These are phyloP conservation scores for Dillenia suffruticosa DNA, from an alignment of 164 flowering plant genomes.

Conservation along the genomic window DNA sequence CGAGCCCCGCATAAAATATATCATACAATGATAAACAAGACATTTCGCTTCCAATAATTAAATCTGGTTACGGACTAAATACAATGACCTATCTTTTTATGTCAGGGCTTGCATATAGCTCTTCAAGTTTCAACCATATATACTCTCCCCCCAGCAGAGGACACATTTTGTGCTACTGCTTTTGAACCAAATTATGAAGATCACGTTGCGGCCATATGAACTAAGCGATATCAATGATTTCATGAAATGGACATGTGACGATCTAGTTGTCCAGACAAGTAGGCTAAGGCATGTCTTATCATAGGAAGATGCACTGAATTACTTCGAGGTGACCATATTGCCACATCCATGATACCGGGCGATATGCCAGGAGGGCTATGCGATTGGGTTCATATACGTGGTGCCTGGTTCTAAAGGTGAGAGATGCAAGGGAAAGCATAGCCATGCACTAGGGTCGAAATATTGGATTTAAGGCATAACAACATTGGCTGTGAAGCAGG, in stretches of 20 bases:
- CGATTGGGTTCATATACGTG: slow-evolving; percentile 31
- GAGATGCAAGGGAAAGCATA: slow-evolving; percentile 22
- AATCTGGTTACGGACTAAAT: no score
- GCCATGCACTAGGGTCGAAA: slow-evolving; percentile 23
- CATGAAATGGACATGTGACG: slow-evolving; percentile 35
- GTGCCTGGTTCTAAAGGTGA: slow-evolving; percentile 18
- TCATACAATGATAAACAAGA: no score
- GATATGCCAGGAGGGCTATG: slow-evolving; percentile 31
- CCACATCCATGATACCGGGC: slow-evolving; percentile 40
- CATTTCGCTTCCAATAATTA: no score
- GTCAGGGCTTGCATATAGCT: no score
- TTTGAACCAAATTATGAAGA: background rate
- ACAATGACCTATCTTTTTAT: no score
- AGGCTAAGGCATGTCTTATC: slow-evolving; percentile 20
- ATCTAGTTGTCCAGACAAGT: slow-evolving; percentile 15
- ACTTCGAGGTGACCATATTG: slow-evolving; percentile 22
- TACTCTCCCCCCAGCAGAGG: no score
- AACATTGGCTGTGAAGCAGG: slow-evolving; percentile 31
- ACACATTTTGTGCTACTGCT: no score
- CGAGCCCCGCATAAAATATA: no score
- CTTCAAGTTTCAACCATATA: no score
- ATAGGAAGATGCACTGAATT: slow-evolving; percentile 23
- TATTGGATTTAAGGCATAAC: slow-evolving; percentile 36
- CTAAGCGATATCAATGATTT: slow-evolving; percentile 30
- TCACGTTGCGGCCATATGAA: slow-evolving; percentile 31